Evolutionary conservation across 352 stramenopile genomes (phyloP), one percentile per base, ranked within the genome.

Genomic region (Stramenopiles sp.): DNA sequence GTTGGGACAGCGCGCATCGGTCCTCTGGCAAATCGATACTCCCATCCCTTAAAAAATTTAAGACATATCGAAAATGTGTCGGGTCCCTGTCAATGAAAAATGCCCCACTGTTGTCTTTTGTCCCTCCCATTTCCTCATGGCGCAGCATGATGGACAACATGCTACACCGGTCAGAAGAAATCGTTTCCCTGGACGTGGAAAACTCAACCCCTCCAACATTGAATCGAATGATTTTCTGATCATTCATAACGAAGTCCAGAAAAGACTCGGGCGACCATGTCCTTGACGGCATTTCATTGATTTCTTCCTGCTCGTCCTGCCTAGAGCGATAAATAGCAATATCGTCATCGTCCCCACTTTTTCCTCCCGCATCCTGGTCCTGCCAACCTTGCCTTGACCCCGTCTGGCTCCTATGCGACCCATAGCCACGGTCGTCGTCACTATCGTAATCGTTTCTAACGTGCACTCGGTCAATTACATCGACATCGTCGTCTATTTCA

Each of bases 221-320:
- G 22, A 78, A 78, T 14, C 71, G 71, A 78, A 78, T 78, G 14
- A 78, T 78, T 78, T 78, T 78, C 14, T 78, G 71, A 33, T 78
- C 71, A 33, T 78, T 78, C 71, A 78, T 78, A 14, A 78, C 71
- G 14, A 78, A 78, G 14, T 78, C 71, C 8, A 78, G 22, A 78
- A 78, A 78, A 31, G 71, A 78, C 22, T 78, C 71, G 4, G 71
- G 71, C 4, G 71, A 78, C 71, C 71, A 78, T 78, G 71, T 78
- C 1, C 71, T 4, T 14, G 71, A 78, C 22, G 71, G 71, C 30
- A 78, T 78, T 33, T 78, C 71, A 31, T 31, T 33, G 8, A 78
- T 33, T 78, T 31, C 31, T 14, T 78, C 71, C 4, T 14, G 30
- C 8, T 78, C 71, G 22, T 78, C 71, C 22, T 14, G 71, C 1